These are phyloP conservation scores for Colletotrichum liaoningense DNA, from an alignment of 2,329 filamentous ascomycete species.

Conservation along the genomic window DNA sequence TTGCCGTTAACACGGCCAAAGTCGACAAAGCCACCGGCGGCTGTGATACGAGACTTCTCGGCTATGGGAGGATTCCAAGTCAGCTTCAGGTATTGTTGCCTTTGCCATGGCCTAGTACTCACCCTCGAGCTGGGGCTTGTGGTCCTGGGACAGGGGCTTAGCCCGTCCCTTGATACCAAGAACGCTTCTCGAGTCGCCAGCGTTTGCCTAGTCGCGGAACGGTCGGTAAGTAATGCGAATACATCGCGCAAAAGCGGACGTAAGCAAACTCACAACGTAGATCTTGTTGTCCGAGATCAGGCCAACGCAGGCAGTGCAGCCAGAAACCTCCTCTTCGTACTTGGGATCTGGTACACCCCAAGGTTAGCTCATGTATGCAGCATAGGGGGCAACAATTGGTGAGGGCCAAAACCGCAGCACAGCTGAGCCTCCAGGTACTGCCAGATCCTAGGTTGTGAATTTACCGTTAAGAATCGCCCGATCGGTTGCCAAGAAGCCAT, in stretches of 20 bases:
- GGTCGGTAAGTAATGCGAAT: slow-evolving; percentile 40
- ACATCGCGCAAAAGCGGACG: slow-evolving; percentile 30
- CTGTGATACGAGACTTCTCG: slow-evolving; percentile 95
- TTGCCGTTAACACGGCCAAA: slow-evolving; percentile 99
- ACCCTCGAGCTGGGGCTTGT: slow-evolving; percentile 99
- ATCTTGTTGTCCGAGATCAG: slow-evolving; percentile 92
- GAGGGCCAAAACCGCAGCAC: background rate
- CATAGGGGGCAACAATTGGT: background rate
- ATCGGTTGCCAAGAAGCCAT: slow-evolving; percentile 96
- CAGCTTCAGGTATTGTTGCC: background rate
- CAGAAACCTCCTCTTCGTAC: slow-evolving; percentile 98
- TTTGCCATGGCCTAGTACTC: slow-evolving; percentile 39
- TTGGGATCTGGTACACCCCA: slow-evolving; percentile 77
- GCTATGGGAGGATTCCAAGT: slow-evolving; percentile 59
- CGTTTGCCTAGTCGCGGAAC: slow-evolving; percentile 79
- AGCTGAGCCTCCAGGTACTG: background rate
- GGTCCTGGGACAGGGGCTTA: slow-evolving; percentile 98
- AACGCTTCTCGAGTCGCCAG: slow-evolving; percentile 94
- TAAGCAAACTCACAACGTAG: slow-evolving; percentile 80
- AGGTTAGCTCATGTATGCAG: slow-evolving; percentile 21
- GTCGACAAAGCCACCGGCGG: slow-evolving; percentile 96
- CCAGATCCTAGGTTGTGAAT: slow-evolving; percentile 36
- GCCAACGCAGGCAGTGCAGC: slow-evolving; percentile 94
- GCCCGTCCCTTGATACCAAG: slow-evolving; percentile 96
- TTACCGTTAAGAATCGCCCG: slow-evolving; percentile 94